Conservation (phyloP, 139 green algal genomes). For the Chlorella sp. region DNA sequence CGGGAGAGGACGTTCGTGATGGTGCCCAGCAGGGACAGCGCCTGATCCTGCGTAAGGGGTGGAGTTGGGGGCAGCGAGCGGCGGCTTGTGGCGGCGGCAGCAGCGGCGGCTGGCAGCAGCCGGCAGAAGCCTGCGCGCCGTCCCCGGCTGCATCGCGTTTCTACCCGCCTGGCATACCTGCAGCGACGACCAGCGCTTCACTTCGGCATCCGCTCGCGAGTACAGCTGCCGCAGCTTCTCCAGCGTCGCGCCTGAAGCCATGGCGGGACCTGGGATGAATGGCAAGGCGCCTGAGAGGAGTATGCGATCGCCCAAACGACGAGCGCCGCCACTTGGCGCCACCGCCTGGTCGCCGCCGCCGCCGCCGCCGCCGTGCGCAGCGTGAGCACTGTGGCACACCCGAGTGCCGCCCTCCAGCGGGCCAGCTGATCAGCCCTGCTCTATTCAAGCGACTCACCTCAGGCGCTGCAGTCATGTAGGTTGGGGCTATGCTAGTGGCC, state of each 20-base stretch:
- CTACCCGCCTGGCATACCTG: background rate
- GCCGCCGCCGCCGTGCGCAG: too few relatives aligned
- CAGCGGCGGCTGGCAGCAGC: too few relatives aligned
- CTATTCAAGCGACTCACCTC: too few relatives aligned
- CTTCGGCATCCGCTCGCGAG: constrained; percentile 9
- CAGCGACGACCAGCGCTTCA: constrained; percentile 20
- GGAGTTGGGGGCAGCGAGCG: background rate
- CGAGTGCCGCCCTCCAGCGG: too few relatives aligned
- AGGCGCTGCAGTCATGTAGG: too few relatives aligned
- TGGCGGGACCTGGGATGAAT: background rate
- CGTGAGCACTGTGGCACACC: too few relatives aligned
- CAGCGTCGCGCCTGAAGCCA: constrained; percentile 35
- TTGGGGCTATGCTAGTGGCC: too few relatives aligned
- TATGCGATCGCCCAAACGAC: too few relatives aligned
- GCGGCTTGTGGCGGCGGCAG: background rate
- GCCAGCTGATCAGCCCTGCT: too few relatives aligned
- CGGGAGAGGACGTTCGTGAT: constrained; percentile 21
- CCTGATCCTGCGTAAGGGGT: constrained; percentile 6
- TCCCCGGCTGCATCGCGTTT: background rate
- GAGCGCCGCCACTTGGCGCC: too few relatives aligned
- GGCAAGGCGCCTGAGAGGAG: too few relatives aligned
- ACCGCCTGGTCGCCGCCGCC: too few relatives aligned
- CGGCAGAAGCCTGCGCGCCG: background rate
- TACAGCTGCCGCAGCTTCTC: constrained; percentile 35
- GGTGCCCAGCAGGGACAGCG: constrained; percentile 35